Base-by-base conservation (phyloP, 2,329 filamentous ascomycete genomes). In the Aspergillus arachidicola region DNA sequence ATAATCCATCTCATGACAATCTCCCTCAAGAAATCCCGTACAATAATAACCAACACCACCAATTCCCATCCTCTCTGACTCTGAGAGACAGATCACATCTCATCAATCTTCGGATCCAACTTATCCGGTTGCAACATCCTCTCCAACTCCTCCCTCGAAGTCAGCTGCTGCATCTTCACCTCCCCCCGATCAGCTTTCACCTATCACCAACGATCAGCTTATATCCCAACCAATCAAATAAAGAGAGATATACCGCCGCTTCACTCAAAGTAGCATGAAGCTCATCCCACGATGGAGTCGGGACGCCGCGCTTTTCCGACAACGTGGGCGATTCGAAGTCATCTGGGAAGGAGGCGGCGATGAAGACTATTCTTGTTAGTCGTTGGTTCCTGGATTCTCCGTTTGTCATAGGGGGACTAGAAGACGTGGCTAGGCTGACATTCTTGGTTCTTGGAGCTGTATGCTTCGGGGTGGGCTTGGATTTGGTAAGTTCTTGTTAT, bases 181-280 rank as follows among this genome's bases (percentile, higher is more conserved):
- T 66, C 65, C 21, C 65, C 65, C 9, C 65, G 65, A 38, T 66
- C 65, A 34, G 65, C 65, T 57, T 66, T 66, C 7, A 66, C 59
- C 64, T 66, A 57, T 56, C 4, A 19, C 6, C 12, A 10, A 30
- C 46, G 3, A 58, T 21, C 36, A 11, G 43, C 19, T 10, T 36
- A 21, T 10, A 19, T 30, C 28, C 4, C 14, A 6, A 6, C 4
- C 5, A 6, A 12, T 11, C 23, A 12, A 21, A 12, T 30, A 19
- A 12, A 19, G 36, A 30, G 51, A 3, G 14, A 11, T 56, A 57
- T 59, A 66, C 64, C 50, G 55, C 38, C 14, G 56, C 53, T 60
- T 66, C 65, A 38, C 65, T 66, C 28, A 60, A 11, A 1, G 65
- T 66, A 21, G 65, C 58, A n/a, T 66, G 63, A 2, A 63, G 14